Evolutionary conservation across 2,329 filamentous ascomycete genomes (phyloP).

Genomic region (Colletotrichum truncatum): DNA sequence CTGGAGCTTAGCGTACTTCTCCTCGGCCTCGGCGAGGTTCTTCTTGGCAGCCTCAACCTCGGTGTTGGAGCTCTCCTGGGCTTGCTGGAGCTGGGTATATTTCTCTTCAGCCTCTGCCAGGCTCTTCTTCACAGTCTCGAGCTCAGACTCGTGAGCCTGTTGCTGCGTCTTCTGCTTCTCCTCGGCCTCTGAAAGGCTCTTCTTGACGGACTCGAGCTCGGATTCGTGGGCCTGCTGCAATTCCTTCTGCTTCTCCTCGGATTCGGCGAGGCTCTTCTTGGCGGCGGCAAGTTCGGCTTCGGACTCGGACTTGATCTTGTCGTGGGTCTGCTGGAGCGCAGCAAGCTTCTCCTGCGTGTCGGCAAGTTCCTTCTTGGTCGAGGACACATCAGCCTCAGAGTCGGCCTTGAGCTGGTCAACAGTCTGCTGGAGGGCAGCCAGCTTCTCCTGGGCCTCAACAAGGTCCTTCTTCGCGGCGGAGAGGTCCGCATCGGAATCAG

Average conservation of each 20-base stretch:
- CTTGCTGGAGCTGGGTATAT: conserved; percentile 31
- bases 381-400: conserved; percentile 37
- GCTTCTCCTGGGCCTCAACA: conserved; percentile 39
- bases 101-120: conserved; percentile 43
- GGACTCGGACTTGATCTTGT: conserved; percentile 38
- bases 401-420: conserved; percentile 38
- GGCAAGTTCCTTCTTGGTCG: conserved; percentile 40
- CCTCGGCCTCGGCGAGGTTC: conserved; percentile 32
- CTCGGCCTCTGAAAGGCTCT: conserved; percentile 34
- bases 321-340: conserved; percentile 36
- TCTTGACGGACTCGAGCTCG: conserved; percentile 32
- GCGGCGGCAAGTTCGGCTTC: conserved; percentile 35
- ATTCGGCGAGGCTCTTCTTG: conserved; percentile 31
- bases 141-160: conserved; percentile 33
- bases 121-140: conserved; percentile 39
- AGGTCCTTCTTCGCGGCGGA: conserved; percentile 40
- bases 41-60: too few relatives aligned
- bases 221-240: conserved; percentile 36
- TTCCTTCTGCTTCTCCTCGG: conserved; percentile 34
- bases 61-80: conserved; percentile 24
- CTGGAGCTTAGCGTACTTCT: conserved; percentile 32
- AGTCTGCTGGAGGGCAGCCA: conserved; percentile 25
- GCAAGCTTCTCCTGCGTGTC: conserved; percentile 30
- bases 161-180: conserved; percentile 31
- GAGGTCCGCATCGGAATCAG: conserved; percentile 42